Percentiles rank a stretch among this genome's conserved stretches.
phyloP scores from a whole-genome alignment of 2,329 filamentous ascomycete genomes.

The Aureobasidium lini region DNA sequence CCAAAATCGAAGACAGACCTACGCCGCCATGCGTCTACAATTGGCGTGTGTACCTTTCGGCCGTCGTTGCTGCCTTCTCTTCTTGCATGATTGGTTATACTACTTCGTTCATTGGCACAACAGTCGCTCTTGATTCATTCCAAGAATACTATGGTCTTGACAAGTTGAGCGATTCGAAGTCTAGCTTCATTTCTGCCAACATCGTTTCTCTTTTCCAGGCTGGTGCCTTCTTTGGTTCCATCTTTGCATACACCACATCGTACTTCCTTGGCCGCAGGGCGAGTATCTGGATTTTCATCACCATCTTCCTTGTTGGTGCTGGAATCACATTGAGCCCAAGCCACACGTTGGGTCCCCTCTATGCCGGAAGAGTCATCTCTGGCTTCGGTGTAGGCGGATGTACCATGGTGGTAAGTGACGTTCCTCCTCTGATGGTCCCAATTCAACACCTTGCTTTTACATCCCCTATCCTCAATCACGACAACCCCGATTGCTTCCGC shows the following conservation, averaged over 20 bases:
- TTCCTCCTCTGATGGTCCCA: too few relatives aligned
- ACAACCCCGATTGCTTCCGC: too few relatives aligned
- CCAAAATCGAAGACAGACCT: slow-evolving; percentile 37
- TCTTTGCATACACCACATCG: slow-evolving; percentile 58
- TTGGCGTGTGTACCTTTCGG: slow-evolving; percentile 50
- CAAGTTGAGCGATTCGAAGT: slow-evolving; percentile 38
- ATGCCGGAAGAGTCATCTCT: slow-evolving; percentile 49
- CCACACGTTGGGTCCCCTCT: slow-evolving; percentile 55
- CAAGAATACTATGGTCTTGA: slow-evolving; percentile 58
- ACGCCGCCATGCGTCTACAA: slow-evolving; percentile 54
- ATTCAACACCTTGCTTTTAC: too few relatives aligned
- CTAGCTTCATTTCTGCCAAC: slow-evolving; percentile 60
- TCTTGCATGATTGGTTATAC: slow-evolving; percentile 58
- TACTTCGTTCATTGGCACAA: slow-evolving; percentile 72
- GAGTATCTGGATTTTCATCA: slow-evolving; percentile 53
- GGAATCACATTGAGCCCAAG: slow-evolving; percentile 60
- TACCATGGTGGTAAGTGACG: slow-evolving; percentile 40
- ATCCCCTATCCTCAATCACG: background rate
- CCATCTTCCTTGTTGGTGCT: slow-evolving; percentile 62
- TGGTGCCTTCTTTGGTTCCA: slow-evolving; percentile 71
- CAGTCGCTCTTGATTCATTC: slow-evolving; percentile 63
- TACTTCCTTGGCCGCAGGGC: slow-evolving; percentile 63
- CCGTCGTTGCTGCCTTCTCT: slow-evolving; percentile 48
- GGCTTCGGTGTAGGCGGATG: slow-evolving; percentile 51
- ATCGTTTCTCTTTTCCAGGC: slow-evolving; percentile 78